Evolutionary conservation across 2,329 filamentous ascomycete genomes (phyloP), one percentile per base, ranked within the genome.

Genomic region (Fusarium albidum): DNA sequence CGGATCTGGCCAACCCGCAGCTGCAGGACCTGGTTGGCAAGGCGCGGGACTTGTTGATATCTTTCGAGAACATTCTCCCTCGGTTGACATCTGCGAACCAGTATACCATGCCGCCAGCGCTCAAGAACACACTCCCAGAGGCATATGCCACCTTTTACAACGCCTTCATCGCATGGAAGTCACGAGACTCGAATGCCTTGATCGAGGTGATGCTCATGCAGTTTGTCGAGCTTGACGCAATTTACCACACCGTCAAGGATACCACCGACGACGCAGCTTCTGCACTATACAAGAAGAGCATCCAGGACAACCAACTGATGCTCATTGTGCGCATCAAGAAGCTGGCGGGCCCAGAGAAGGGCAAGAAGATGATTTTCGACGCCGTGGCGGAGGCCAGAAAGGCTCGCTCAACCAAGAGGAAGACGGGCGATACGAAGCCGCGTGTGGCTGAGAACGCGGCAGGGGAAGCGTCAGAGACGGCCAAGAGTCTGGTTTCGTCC

Each of bases 151-250:
- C 87, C 0, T 95, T 92, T 63, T 85, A 88, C 64, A 88, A 90
- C 46, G 89, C 89, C 1, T 93, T 95, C 67, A 89, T 91, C 55
- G 86, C 89, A 4, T 95, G 91, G 91, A 92, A 93, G 72, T 87
- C 90, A 2, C 84, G 90, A 45, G 91, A 94, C 69, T 91, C 89
- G 0, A 87, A 87, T 47, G 87, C 90, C 0, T 77, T 95, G 5
- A 85, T 94, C 45, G 89, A 93, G 65, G 88, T 91, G 49, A 93
- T 95, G 90, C 81, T 94, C n/a, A 82, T 91, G 66, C 90, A 92
- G 60, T 93, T 94, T 71, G 89, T 93, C 14, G 90, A 92, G 68
- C 82, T 95, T 3, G 91, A 95, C 67, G 88, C 88, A 29, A 94
- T 94, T 40, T 90, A 90, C 80, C 89, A 92, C 68, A 90, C 88